phyloP scores from a whole-genome alignment of 2,329 filamentous ascomycete genomes.

The Trichoderma arundinaceum region DNA sequence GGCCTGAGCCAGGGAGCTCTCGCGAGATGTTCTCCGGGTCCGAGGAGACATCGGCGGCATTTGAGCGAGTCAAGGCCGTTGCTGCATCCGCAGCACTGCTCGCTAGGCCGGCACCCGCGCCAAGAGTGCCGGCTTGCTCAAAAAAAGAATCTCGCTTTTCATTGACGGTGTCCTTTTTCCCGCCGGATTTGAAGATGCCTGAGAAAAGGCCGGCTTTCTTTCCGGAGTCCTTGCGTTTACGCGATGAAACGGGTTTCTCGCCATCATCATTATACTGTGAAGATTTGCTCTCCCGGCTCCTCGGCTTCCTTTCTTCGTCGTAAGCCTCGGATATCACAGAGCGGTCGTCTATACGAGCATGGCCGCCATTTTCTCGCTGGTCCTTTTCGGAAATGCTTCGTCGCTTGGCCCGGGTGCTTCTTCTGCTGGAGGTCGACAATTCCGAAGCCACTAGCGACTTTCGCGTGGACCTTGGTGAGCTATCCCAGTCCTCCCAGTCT shows the following conservation, averaged over 20 bases:
- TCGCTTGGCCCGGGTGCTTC: slow-evolving; percentile 49
- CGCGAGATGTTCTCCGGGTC: slow-evolving; percentile 46
- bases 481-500: slow-evolving; percentile 29
- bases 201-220: slow-evolving; percentile 55
- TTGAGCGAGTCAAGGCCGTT: slow-evolving; percentile 49
- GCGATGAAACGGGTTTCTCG: slow-evolving; percentile 49
- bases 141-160: slow-evolving; percentile 67
- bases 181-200: slow-evolving; percentile 53
- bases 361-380: slow-evolving; percentile 43
- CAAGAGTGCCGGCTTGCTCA: slow-evolving; percentile 73
- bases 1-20: slow-evolving; percentile 37
- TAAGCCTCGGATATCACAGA: slow-evolving; percentile 57
- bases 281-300: slow-evolving; percentile 41
- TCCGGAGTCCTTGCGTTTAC: slow-evolving; percentile 47
- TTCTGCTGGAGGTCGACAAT: slow-evolving; percentile 47
- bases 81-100: slow-evolving; percentile 53
- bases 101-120: slow-evolving; percentile 70
- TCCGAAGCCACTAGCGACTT: slow-evolving; percentile 45
- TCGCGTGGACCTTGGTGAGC: slow-evolving; percentile 23
- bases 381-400: slow-evolving; percentile 47
- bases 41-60: slow-evolving; percentile 53
- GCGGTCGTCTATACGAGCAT: slow-evolving; percentile 43
- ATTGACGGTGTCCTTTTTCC: slow-evolving; percentile 35
- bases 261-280: slow-evolving; percentile 51
- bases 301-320: slow-evolving; percentile 42